Evolutionary conservation across 768 basidiomycete genomes (phyloP).

Genomic region (Amanita phalloides): DNA sequence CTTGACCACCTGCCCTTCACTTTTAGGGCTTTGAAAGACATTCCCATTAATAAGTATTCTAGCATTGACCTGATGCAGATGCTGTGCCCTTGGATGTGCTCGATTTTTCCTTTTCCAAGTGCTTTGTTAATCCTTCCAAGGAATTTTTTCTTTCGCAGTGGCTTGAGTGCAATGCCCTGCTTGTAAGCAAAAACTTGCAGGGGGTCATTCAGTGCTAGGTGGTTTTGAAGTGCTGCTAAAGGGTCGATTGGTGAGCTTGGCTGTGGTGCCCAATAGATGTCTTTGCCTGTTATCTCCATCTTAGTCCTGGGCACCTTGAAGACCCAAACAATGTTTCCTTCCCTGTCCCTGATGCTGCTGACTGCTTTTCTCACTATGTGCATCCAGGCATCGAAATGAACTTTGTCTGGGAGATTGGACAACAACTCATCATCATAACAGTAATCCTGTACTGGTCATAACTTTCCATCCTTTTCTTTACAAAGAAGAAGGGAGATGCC

Average conservation of each 20-base stretch:
- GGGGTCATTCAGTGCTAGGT: conserved; percentile 20
- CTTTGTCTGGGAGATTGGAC: conserved; percentile 18
- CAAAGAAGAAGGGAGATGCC: no score
- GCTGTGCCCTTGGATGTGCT: conserved; percentile 18
- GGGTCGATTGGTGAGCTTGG: conserved; percentile 15
- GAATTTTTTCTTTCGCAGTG: conserved; percentile 21
- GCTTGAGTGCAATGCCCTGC: not conserved
- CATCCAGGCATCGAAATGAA: conserved; percentile 15
- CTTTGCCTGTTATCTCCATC: conserved; percentile 14
- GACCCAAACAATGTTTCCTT: conserved; percentile 14
- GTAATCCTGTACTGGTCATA: no score
- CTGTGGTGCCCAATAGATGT: conserved; percentile 22
- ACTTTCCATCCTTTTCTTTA: no score
- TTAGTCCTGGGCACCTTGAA: conserved; percentile 22
- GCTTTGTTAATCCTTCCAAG: conserved; percentile 10
- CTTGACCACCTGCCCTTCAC: conserved; percentile 7
- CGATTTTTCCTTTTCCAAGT: conserved; percentile 1
- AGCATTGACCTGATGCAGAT: conserved; percentile 1
- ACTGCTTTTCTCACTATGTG: conserved; percentile 21
- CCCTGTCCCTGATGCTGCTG: conserved; percentile 10
- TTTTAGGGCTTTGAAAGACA: not conserved
- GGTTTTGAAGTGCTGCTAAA: conserved; percentile 11
- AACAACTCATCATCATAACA: no score
- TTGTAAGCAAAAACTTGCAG: conserved; percentile 21
- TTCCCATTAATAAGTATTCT: not conserved